Base-by-base conservation (phyloP, 2,329 filamentous ascomycete genomes). In the Stromatinia cepivora region DNA sequence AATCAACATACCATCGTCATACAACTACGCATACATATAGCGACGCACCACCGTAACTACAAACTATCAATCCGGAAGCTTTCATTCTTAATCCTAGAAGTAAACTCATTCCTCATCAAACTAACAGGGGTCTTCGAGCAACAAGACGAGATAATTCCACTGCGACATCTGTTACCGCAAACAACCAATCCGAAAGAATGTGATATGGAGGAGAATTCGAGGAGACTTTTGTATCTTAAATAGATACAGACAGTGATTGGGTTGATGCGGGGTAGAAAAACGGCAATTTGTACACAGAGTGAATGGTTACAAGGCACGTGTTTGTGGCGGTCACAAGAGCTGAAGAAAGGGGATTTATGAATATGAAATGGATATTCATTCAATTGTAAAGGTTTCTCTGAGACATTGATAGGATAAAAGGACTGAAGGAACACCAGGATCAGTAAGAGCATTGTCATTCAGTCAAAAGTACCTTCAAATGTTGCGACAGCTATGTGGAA, bases 401-500 rank as follows among this genome's bases (percentile, higher is more conserved):
- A 54, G 2, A 10, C 7, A 2, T 31, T 20, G 9, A 3, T 20
- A 20, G 52, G 25, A 31, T 54, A 10, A 54, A 54, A 54, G 15
- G 2, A 1, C 25, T 15, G 7, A 20, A 31, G 25, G 4, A 17
- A 31, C 6, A 31, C 15, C 50, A 2, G 50, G 28, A 52, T 15
- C 1, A 28, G 3, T 22, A 8, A 53, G 25, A 53, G 50, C 7
- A 31, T 17, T 10, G 28, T 1, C 8, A 20, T 0, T 1, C 4
- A 4, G 1, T 31, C 0, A 1, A 31, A 2, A 39, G n/a, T n/a
- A 13, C 3, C 39, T 13, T 39, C 5, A 0, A 54, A 9, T 1
- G 20, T 54, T 54, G 15, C 8, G 2, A 1, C 17, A 20, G 20
- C 1, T 20, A 28, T 20, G 50, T 53, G 6, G 4, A 31, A 28